These are phyloP conservation scores for Albatrellus ellisii DNA, from an alignment of 768 basidiomycete species.

Conservation along the genomic window DNA sequence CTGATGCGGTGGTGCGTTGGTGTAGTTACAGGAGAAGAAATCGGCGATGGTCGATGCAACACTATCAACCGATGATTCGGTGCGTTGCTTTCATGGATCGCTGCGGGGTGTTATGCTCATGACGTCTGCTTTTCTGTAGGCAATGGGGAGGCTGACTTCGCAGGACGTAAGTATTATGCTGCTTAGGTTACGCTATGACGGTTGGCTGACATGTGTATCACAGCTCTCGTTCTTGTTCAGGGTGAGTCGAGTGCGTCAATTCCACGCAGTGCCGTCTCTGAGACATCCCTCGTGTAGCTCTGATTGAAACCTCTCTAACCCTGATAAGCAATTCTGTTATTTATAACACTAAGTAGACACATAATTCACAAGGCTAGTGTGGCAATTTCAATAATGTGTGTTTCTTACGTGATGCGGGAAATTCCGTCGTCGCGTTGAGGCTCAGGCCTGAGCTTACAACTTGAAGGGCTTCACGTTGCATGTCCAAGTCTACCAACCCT, in stretches of 20 bases:
- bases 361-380: too few species aligned
- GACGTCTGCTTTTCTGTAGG: constrained; percentile 26
- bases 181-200: neutral
- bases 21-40: constrained; percentile 90
- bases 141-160: constrained; percentile 89
- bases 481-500: too few species aligned
- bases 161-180: constrained; percentile 34
- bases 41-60: constrained; percentile 90
- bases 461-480: too few species aligned
- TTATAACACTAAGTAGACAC: too few species aligned
- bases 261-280: too few species aligned
- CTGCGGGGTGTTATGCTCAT: neutral
- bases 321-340: too few species aligned
- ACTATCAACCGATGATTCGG: constrained; percentile 68
- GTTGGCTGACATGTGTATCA: constrained; percentile 5
- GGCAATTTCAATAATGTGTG: too few species aligned
- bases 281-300: too few species aligned
- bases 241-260: constrained; percentile 18
- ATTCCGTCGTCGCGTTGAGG: too few species aligned
- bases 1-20: neutral
- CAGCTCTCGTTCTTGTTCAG: constrained; percentile 35
- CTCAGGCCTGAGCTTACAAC: too few species aligned
- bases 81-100: constrained; percentile 21
- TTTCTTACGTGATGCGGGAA: too few species aligned
- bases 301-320: too few species aligned